Evolutionary conservation across 371 early-diverging fungal species (phyloP).

Genomic region (Rhizomucor miehei): DNA sequence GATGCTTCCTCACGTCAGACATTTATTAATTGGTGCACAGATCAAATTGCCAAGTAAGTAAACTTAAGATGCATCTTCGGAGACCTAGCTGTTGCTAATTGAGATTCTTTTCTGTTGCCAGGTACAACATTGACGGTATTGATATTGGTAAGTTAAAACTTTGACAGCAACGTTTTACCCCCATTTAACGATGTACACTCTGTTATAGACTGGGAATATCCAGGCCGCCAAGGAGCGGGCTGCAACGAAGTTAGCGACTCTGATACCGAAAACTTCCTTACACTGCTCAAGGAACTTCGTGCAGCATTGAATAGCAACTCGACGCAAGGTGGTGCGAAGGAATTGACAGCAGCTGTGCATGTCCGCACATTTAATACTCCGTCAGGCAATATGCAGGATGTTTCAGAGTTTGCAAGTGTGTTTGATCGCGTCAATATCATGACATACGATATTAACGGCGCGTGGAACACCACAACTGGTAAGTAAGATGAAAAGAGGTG

Average conservation of each 20-base stretch:
- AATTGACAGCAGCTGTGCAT: constrained; percentile 53
- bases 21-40: constrained; percentile 39
- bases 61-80: too few relatives aligned
- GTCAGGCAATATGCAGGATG: constrained; percentile 47
- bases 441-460: constrained; percentile 58
- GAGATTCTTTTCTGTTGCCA: constrained; percentile 1
- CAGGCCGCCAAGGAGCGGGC: constrained; percentile 51
- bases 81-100: too few relatives aligned
- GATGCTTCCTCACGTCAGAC: constrained; percentile 30
- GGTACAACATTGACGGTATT: constrained; percentile 32
- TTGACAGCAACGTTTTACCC: too few relatives aligned
- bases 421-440: constrained; percentile 62
- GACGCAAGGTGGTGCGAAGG: constrained; percentile 45
- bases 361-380: constrained; percentile 48
- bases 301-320: constrained; percentile 39
- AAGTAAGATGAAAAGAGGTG: too few relatives aligned
- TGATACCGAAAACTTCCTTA: constrained; percentile 42
- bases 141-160: constrained; percentile 30
- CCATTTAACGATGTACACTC: too few relatives aligned
- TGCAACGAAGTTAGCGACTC: constrained; percentile 42
- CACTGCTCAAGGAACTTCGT: constrained; percentile 57
- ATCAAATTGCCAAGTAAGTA: constrained; percentile 14
- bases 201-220: constrained; percentile 66
- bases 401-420: constrained; percentile 48
- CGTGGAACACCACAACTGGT: constrained; percentile 38